Conservation (phyloP, 2,329 filamentous ascomycete species). For the Ceratocystiopsis minuta region DNA sequence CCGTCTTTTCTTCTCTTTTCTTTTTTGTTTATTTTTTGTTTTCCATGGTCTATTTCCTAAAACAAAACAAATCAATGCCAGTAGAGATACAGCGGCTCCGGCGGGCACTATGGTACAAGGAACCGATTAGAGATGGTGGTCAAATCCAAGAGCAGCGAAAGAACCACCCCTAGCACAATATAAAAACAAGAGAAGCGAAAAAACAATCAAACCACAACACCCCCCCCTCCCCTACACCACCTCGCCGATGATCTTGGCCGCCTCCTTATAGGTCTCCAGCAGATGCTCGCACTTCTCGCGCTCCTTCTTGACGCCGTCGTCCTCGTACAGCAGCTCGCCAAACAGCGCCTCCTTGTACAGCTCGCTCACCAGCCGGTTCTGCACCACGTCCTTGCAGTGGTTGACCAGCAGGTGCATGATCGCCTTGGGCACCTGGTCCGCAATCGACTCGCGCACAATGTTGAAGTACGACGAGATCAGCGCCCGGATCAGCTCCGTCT, state of each 20-base stretch:
- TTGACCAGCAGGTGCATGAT: conserved; percentile 98
- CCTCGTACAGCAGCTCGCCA: conserved; percentile 86
- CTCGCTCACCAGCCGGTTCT: conserved; percentile 89
- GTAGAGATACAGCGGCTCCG: no score
- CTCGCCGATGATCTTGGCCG: conserved; percentile 94
- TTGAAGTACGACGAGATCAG: conserved; percentile 98
- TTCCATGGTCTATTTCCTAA: no score
- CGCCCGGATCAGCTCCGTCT: conserved; percentile 90
- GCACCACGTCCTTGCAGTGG: conserved; percentile 93
- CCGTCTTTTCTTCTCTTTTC: no score
- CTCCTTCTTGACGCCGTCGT: conserved; percentile 74
- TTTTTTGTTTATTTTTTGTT: no score
- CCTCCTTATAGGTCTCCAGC: conserved; percentile 88
- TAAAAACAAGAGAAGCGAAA: no score
- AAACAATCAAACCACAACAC: no score
- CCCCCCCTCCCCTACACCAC: conserved; percentile 39
- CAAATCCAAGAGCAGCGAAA: no score
- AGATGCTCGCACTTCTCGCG: conserved; percentile 91
- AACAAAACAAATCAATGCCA: no score
- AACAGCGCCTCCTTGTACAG: conserved; percentile 87
- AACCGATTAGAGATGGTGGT: no score
- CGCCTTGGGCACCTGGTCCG: conserved; percentile 94
- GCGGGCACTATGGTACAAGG: no score
- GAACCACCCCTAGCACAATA: no score
- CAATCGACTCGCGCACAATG: conserved; percentile 96